A percentile compares a stretch with the other conserved stretches of the same genome.
phyloP scores from a whole-genome alignment of 1,284 basidiomycete species.

The Irpex sp. region DNA sequence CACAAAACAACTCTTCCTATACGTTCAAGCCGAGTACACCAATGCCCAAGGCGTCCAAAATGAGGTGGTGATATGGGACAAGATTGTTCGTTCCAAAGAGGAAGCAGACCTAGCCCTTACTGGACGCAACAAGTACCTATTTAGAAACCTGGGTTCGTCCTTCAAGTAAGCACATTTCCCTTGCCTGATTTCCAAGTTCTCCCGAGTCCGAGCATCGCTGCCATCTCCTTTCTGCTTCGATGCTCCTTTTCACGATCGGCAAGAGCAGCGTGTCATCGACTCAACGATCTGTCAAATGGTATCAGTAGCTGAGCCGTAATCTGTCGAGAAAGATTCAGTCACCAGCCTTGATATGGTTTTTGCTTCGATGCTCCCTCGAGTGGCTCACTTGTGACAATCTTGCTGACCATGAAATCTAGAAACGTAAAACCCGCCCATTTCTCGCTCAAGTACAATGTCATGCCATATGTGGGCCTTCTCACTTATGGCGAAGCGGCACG shows the following conservation, averaged over 20 bases:
- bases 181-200: neutral
- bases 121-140: slow-evolving; percentile 80
- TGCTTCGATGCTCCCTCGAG: slow-evolving; percentile 10
- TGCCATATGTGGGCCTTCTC: slow-evolving; percentile 84
- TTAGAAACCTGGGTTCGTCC: slow-evolving; percentile 71
- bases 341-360: slow-evolving; percentile 2
- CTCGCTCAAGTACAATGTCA: slow-evolving; percentile 82
- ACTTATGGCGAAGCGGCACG: slow-evolving; percentile 73
- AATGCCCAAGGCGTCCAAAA: slow-evolving; percentile 76
- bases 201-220: neutral
- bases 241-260: neutral
- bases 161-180: slow-evolving; percentile 61
- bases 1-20: slow-evolving; percentile 90
- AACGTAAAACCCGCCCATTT: slow-evolving; percentile 66
- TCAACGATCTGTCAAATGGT: neutral
- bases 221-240: neutral
- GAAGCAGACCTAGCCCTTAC: slow-evolving; percentile 68
- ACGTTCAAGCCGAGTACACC: slow-evolving; percentile 76
- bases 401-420: slow-evolving; percentile 34
- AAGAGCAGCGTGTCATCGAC: neutral
- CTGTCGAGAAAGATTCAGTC: neutral
- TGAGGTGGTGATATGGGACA: slow-evolving; percentile 88
- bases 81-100: slow-evolving; percentile 75
- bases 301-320: neutral
- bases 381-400: slow-evolving; percentile 8